phyloP scores from a whole-genome alignment of 1,139 yeast species.

The Pichia sp. region DNA sequence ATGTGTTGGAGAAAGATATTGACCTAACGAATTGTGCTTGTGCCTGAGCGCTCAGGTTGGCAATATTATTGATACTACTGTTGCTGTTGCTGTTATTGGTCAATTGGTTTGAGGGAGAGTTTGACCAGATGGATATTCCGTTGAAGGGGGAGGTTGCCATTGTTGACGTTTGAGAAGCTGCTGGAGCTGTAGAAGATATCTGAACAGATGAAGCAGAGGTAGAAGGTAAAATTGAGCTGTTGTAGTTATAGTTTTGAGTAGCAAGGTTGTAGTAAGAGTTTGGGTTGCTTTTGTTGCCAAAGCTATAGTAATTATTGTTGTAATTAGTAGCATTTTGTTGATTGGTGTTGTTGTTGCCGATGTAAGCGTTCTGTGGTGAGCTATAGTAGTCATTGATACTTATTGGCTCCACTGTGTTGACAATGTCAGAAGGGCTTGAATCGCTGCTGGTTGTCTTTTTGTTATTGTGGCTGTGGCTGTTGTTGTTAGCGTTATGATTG shows the following conservation, averaged over 20 bases:
- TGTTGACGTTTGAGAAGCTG: conserved; percentile 2
- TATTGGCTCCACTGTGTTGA: conserved; percentile 3
- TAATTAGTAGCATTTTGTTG: conserved; percentile 3
- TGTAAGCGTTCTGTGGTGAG: neutral
- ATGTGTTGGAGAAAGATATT: conserved; percentile 5
- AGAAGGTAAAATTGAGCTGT: neutral
- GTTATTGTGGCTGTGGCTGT: neutral
- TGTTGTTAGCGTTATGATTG: neutral
- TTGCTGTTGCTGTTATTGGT: neutral
- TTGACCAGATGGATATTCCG: conserved; percentile 12
- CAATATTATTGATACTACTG: neutral
- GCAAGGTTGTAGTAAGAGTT: neutral
- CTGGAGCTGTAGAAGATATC: neutral
- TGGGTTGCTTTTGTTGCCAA: conserved; percentile 1
- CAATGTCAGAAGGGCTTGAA: conserved; percentile 7
- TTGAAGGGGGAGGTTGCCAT: conserved; percentile 15
- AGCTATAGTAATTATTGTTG: neutral
- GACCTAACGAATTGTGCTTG: conserved; percentile 6
- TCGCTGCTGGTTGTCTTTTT: neutral
- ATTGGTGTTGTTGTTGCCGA: no score
- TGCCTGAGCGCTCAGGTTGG: neutral
- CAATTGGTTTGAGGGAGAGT: neutral
- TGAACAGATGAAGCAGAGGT: neutral
- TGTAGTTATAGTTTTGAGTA: neutral
- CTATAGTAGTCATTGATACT: conserved; percentile 2